Evolutionary conservation across 257 asterid genomes (phyloP).

Genomic region (Gardenia jasminoides): DNA sequence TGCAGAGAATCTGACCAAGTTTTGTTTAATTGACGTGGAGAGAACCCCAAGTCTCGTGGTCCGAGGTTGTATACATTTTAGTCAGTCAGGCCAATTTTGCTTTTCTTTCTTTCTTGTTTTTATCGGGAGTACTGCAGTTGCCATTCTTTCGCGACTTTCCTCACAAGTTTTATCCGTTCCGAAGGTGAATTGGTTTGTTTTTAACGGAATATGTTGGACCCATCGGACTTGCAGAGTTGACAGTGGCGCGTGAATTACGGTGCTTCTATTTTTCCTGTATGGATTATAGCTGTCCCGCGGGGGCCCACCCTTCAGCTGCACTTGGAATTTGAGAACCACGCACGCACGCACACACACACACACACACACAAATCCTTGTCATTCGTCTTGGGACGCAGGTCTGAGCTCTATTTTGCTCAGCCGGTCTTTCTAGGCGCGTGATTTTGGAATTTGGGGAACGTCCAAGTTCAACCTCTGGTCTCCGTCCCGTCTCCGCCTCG

Average conservation of each 20-base stretch:
- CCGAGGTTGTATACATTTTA: slow-evolving; percentile 40
- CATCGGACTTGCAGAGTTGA: not conserved
- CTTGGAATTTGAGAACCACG: slow-evolving; percentile 8
- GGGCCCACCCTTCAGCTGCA: not conserved
- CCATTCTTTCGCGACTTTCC: not conserved
- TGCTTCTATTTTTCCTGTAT: not conserved
- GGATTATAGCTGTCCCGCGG: slow-evolving; percentile 2
- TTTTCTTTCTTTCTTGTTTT: not conserved
- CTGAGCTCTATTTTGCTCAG: slow-evolving; percentile 19
- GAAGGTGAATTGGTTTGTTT: not conserved
- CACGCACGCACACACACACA: not conserved
- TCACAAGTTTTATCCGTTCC: not conserved
- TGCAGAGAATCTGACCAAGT: slow-evolving; percentile 40
- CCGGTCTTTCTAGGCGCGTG: slow-evolving; percentile 28
- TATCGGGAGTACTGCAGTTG: too few species aligned
- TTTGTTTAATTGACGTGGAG: slow-evolving; percentile 11
- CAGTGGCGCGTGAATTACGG: slow-evolving; percentile 44
- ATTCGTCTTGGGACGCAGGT: slow-evolving; percentile 4
- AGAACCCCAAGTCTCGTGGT: slow-evolving; percentile 37
- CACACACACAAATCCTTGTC: not conserved
- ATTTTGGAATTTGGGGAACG: slow-evolving; percentile 16
- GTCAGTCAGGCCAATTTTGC: too few species aligned
- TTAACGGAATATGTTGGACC: slow-evolving; percentile 23
- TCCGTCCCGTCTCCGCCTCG: not conserved
- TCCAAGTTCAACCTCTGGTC: too few species aligned